phyloP scores from a whole-genome alignment of 2,329 filamentous ascomycete genomes.

The Camptophora hylomeconis region DNA sequence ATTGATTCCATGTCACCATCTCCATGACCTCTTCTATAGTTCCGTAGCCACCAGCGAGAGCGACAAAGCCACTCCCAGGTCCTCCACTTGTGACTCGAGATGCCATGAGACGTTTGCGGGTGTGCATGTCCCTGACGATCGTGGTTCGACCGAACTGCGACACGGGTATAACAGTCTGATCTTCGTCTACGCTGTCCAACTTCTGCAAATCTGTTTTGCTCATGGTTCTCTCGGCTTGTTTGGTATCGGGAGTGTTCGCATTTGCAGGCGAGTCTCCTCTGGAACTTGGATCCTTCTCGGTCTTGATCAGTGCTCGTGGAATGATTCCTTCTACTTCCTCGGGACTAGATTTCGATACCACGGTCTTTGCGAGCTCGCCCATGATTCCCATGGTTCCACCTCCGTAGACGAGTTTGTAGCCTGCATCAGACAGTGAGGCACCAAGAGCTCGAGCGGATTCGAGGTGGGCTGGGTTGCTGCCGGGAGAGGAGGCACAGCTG shows the following conservation, averaged over 20 bases:
- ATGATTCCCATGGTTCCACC: conserved; percentile 91
- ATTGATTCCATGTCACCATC: conserved; percentile 85
- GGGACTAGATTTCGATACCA: conserved; percentile 72
- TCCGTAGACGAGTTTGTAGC: conserved; percentile 81
- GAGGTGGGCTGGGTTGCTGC: conserved; percentile 60
- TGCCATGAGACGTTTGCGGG: conserved; percentile 88
- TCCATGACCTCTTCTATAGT: conserved; percentile 96
- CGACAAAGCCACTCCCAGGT: conserved; percentile 76
- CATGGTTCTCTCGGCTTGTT: conserved; percentile 41
- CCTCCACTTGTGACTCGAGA: conserved; percentile 70
- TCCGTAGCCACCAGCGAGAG: conserved; percentile 78
- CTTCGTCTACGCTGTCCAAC: conserved; percentile 14
- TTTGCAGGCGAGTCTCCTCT: conserved; percentile 7
- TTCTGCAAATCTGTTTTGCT: conserved; percentile 39
- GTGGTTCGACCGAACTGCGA: conserved; percentile 66
- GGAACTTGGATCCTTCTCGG: conserved; percentile 38
- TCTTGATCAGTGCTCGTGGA: conserved; percentile 66
- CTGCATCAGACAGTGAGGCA: conserved; percentile 56
- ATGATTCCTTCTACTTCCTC: conserved; percentile 84
- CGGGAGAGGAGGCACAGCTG: conserved; percentile 69
- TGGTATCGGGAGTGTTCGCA: conserved; percentile 8
- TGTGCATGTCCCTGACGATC: conserved; percentile 91
- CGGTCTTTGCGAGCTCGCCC: conserved; percentile 80
- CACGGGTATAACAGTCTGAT: conserved; percentile 21
- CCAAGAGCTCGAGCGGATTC: conserved; percentile 67